These are phyloP conservation scores for Ustilago vetiveriae DNA, from an alignment of 1,284 basidiomycete genomes.

Conservation along the genomic window DNA sequence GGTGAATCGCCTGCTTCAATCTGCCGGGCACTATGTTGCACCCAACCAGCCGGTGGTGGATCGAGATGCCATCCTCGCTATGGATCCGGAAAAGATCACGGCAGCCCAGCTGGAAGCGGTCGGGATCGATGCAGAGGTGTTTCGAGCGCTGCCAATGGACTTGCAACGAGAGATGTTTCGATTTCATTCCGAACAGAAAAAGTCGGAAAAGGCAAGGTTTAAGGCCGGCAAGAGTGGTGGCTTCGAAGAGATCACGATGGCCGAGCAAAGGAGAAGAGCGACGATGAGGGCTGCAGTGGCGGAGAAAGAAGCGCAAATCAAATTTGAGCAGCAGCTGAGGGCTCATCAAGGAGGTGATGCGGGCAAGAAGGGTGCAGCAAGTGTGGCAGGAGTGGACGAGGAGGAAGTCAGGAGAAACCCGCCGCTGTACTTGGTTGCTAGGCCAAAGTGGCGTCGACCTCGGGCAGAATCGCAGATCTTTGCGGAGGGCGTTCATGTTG, in stretches of 20 bases:
- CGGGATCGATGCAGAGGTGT: conserved; percentile 60
- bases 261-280: conserved; percentile 37
- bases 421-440: conserved; percentile 22
- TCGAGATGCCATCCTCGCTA: conserved; percentile 23
- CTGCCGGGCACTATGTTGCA: conserved; percentile 5
- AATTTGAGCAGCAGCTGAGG: conserved; percentile 12
- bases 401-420: conserved; percentile 19
- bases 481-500: neutral
- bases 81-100: conserved; percentile 39
- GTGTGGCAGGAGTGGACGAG: conserved; percentile 5
- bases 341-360: conserved; percentile 13
- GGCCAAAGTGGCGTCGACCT: conserved; percentile 3
- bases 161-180: conserved; percentile 54
- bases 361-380: neutral
- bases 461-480: conserved; percentile 14
- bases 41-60: conserved; percentile 25
- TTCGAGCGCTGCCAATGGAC: conserved; percentile 47
- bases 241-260: conserved; percentile 29
- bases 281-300: conserved; percentile 37
- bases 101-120: conserved; percentile 22
- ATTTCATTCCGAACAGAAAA: conserved; percentile 32
- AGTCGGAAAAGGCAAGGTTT: conserved; percentile 26
- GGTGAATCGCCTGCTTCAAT: conserved; percentile 18
- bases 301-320: conserved; percentile 16
- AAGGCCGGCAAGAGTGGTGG: conserved; percentile 25